Conservation (phyloP, 2,329 filamentous ascomycete species). For the Claviceps pusilla region DNA sequence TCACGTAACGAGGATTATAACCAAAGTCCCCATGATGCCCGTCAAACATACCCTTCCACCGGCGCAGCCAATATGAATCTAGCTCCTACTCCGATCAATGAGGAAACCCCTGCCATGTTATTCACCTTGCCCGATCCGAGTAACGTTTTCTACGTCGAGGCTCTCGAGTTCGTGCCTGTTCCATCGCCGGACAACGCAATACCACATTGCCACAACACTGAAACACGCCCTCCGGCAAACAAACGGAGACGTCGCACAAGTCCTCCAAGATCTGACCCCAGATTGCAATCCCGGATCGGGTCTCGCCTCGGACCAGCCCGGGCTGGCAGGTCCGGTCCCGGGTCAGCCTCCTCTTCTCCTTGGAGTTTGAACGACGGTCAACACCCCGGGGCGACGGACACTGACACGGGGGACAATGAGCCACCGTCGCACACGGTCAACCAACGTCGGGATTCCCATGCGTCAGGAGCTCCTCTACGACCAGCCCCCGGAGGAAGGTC, state of each 20-base stretch:
- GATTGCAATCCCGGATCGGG: neutral
- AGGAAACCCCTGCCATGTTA: too few species aligned
- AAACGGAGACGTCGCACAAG: neutral
- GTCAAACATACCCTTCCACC: too few species aligned
- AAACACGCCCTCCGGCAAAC: neutral
- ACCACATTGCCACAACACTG: neutral
- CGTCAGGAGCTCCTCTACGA: neutral
- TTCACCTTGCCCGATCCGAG: too few species aligned
- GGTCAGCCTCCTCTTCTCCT: neutral
- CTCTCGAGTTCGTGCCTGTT: neutral
- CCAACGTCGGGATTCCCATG: neutral
- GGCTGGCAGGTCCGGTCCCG: neutral
- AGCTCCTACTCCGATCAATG: too few species aligned
- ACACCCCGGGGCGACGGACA: neutral
- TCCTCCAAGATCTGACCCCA: neutral
- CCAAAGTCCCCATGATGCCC: too few species aligned
- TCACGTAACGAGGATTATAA: too few species aligned
- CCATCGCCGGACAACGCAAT: neutral
- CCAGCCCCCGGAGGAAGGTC: neutral
- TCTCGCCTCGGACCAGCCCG: neutral
- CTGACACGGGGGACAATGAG: neutral
- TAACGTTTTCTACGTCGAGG: too few species aligned
- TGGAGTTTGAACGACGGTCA: neutral
- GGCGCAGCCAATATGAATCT: too few species aligned
- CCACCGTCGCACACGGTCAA: neutral